Base-by-base conservation (phyloP, 163 green algal genomes). In the Scenedesmus sp. region DNA sequence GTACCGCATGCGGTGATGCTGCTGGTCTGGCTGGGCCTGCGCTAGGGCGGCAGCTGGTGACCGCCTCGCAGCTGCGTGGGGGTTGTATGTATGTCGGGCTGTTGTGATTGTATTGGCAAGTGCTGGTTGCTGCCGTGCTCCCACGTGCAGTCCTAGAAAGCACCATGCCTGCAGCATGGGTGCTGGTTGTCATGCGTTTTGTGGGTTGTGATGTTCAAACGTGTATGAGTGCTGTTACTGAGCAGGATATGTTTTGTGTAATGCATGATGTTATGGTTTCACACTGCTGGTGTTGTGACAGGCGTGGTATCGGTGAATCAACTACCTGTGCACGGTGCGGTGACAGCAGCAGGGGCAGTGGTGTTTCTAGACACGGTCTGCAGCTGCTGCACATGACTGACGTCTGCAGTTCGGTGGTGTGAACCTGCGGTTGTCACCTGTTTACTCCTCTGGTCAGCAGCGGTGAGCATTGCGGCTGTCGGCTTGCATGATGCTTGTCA, bases 1-100 rank as follows among this genome's bases (percentile, higher is more conserved):
- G 82, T 92, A 92, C 89, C 82, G 89, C 82, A 92, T 92, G 89
- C 82, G 89, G n/a, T 92, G 20, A 91, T 12, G 12, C 1, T 52
- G 23, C 5, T 2, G 3, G 23, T 79, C 16, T 13, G 70, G 70
- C 70, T 52, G 70, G 70, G 23, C 26, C 12, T 23, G 1, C 70
- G 3, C 8, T n/a, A 2, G 26, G 9, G 10, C 76, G 34, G 34
- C 59, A 76, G 57, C 56, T 76, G 83, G 56, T 46, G 34, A 46
- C 34, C 34, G 34, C 34, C 34, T 46, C 12, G 56, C 59, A 77
- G 83, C 83, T 76, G 23, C 2, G 59, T 70, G 6, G 1, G 6
- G 1, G 23, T 52, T 46, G 13, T 52, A 52, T 79, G 2, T 79
- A 23, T 76, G 70, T 87, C 52, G 46, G 70, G 82, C 77, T 70